These are phyloP conservation scores for Sordaria brevicollis DNA, from an alignment of 495 filamentous ascomycete genomes.

Conservation along the genomic window DNA sequence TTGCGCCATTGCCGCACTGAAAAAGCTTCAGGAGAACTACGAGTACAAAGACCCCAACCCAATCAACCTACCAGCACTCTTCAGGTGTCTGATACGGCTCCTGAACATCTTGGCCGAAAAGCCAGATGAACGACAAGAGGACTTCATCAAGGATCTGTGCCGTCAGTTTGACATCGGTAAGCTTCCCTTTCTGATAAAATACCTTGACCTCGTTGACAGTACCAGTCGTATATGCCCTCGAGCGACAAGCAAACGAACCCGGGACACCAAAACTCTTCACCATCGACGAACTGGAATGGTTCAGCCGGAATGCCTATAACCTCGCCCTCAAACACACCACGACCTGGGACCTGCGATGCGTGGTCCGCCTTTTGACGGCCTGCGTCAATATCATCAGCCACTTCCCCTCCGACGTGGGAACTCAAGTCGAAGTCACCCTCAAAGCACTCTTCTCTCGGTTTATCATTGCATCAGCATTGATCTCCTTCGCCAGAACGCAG, in stretches of 20 bases:
- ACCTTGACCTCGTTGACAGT: constrained; percentile 8
- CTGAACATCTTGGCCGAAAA: constrained; percentile 43
- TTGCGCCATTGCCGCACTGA: constrained; percentile 47
- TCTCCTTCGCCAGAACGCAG: constrained; percentile 53
- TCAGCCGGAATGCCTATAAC: constrained; percentile 70
- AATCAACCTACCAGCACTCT: constrained; percentile 55
- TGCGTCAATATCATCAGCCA: constrained; percentile 53
- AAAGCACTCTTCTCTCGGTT: constrained; percentile 61
- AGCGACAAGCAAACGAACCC: constrained; percentile 24
- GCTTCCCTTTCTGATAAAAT: background rate
- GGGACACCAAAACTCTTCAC: constrained; percentile 37
- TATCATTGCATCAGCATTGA: constrained; percentile 47
- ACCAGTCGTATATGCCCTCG: constrained; percentile 35
- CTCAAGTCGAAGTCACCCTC: constrained; percentile 39
- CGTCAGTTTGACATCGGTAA: background rate
- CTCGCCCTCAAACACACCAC: constrained; percentile 51
- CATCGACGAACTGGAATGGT: constrained; percentile 64
- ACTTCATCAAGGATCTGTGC: background rate
- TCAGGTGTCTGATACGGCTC: constrained; percentile 54
- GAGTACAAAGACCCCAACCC: constrained; percentile 38
- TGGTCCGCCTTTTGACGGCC: constrained; percentile 45
- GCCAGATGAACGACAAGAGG: constrained; percentile 13
- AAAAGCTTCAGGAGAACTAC: constrained; percentile 46
- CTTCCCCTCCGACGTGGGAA: constrained; percentile 41
- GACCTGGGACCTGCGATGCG: constrained; percentile 39